Evolutionary conservation across 148 eudicot species (phyloP).

Genomic region (Talinum fruticosum): DNA sequence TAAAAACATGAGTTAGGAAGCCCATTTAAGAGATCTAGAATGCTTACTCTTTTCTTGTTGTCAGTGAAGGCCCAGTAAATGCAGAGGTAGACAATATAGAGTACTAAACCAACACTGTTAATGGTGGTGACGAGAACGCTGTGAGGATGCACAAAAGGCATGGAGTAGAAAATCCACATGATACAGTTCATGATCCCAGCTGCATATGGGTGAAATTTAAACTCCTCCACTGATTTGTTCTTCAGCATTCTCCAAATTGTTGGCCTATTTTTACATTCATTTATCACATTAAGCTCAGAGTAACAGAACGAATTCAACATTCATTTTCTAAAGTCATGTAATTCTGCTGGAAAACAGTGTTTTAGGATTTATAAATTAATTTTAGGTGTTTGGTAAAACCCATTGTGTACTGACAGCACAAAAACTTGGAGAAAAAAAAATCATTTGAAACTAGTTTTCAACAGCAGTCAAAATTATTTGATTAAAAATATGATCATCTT

Average conservation of each 20-base stretch:
- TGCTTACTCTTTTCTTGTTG: constrained; percentile 34
- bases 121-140: constrained; percentile 58
- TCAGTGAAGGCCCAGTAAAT: constrained; percentile 45
- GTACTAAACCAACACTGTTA: constrained; percentile 45
- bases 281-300: neutral
- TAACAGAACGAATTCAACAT: no score
- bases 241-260: constrained; percentile 42
- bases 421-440: no score
- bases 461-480: no score
- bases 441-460: no score
- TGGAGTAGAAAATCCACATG: constrained; percentile 60
- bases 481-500: no score
- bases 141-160: constrained; percentile 61
- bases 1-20: constrained; percentile 3
- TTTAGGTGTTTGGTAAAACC: no score
- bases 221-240: constrained; percentile 56
- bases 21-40: no score
- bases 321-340: no score
- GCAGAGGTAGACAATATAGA: constrained; percentile 36
- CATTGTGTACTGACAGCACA: no score
- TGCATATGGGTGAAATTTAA: constrained; percentile 52
- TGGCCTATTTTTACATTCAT: constrained; percentile 36
- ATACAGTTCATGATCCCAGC: constrained; percentile 56
- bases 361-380: no score
- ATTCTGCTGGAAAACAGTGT: no score